These are phyloP conservation scores for Alternaria atra DNA, from an alignment of 2,329 filamentous ascomycete species.

Conservation along the genomic window DNA sequence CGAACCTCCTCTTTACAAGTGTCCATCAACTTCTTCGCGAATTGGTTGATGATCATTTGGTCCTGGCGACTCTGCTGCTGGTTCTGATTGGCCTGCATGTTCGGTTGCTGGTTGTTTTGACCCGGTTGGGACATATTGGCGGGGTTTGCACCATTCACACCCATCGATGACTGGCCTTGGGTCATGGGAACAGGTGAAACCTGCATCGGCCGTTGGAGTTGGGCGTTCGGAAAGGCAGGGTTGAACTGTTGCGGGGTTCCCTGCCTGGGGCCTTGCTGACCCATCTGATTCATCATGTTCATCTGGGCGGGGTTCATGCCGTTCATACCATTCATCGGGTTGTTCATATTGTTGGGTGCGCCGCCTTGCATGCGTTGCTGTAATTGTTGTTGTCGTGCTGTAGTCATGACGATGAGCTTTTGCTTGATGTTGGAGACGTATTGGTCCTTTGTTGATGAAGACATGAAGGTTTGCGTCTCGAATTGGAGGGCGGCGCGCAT, in stretches of 20 bases:
- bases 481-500: conserved; percentile 40
- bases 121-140: conserved; percentile 25
- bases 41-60: conserved; percentile 50
- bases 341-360: conserved; percentile 33
- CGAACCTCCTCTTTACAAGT: conserved; percentile 61
- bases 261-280: conserved; percentile 44
- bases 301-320: conserved; percentile 46
- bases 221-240: conserved; percentile 56
- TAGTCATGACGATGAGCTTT: conserved; percentile 41
- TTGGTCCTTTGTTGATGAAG: conserved; percentile 41
- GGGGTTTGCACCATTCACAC: conserved; percentile 39
- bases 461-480: conserved; percentile 41
- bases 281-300: conserved; percentile 49
- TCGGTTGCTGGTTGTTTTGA: conserved; percentile 44
- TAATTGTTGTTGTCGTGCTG: conserved; percentile 40
- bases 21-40: conserved; percentile 59
- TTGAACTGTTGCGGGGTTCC: conserved; percentile 56
- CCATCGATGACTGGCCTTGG: conserved; percentile 44
- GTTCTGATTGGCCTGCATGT: conserved; percentile 39
- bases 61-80: conserved; percentile 30
- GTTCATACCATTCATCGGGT: conserved; percentile 43
- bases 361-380: conserved; percentile 37
- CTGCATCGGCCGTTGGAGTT: conserved; percentile 62
- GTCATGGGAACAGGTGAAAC: conserved; percentile 58
- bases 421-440: conserved; percentile 42